Base-by-base conservation (phyloP, 139 green algal genomes). In the Tetratostichococcus sp. region DNA sequence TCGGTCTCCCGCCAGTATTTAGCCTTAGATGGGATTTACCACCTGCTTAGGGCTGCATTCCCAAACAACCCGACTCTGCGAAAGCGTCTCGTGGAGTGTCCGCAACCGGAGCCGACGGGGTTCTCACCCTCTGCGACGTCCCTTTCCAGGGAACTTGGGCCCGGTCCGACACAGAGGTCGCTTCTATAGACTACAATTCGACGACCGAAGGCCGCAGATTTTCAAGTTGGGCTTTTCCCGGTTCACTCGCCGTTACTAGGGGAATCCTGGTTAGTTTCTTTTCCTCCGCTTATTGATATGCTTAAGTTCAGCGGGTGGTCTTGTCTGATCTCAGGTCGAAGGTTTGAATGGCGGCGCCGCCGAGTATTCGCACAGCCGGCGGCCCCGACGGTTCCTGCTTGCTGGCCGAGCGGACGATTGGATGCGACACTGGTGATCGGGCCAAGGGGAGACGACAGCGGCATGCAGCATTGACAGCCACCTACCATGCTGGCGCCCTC, bases 251-350 rank as follows among this genome's bases (percentile, higher is more conserved):
- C 89, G 89, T 88, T 95, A 94, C 89, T 94, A 94, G 79, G 89
- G 88, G 88, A 91, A 97, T 95, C 90, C 83, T 93, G 70, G 87
- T 96, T 97, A 93, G 85, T 94, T 95, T 95, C 86, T 97, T 94
- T 94, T 97, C 91, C 91, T 94, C 91, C 85, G 91, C 89, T 91
- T 93, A 96, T 86, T 94, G 89, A 96, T 94, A 94, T 96, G 91
- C 89, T 96, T 93, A 94, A 94, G 86, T 95, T 96, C 90, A 89
- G 88, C 90, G 86, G 90, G 90, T 97, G 87, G 70, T 87, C 88
- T 94, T 92, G 87, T 85, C 88, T 96, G 89, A 96, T 80, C 87
- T 94, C 84, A 94, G 88, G 88, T 92, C 88, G 85, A 91, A 89
- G 80, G 26, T 57, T 72, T 66, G 59, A 80, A 74, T 67, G 42